Conservation (phyloP, 805 yeast genomes). For the Teunomyces kruisii region DNA sequence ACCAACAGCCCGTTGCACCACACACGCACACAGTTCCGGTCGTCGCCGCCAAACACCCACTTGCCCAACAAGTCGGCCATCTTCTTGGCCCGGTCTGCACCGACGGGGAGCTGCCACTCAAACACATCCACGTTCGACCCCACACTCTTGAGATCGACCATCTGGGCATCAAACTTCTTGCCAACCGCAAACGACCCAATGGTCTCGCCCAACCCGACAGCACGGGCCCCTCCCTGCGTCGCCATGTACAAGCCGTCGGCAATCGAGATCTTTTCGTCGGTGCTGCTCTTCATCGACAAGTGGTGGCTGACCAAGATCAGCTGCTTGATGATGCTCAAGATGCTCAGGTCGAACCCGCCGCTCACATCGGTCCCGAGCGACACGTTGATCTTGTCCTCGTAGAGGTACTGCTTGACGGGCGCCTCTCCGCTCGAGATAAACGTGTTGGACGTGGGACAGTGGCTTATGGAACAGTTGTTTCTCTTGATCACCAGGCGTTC, state of each 20-base stretch:
- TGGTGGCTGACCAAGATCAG: slow-evolving; percentile 43
- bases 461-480: slow-evolving; percentile 72
- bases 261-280: slow-evolving; percentile 55
- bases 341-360: slow-evolving; percentile 43
- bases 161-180: slow-evolving; percentile 80
- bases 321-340: slow-evolving; percentile 33
- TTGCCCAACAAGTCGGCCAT: slow-evolving; percentile 67
- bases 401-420: slow-evolving; percentile 61
- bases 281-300: slow-evolving; percentile 25
- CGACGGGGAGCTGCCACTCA: slow-evolving; percentile 60
- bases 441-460: slow-evolving; percentile 91
- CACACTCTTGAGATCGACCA: slow-evolving; percentile 57
- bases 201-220: slow-evolving; percentile 53
- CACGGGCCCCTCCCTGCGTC: slow-evolving; percentile 87
- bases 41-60: slow-evolving; percentile 95
- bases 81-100: slow-evolving; percentile 10
- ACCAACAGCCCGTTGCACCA: slow-evolving; percentile 81
- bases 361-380: slow-evolving; percentile 55
- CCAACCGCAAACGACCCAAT: slow-evolving; percentile 77
- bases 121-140: slow-evolving; percentile 73
- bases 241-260: slow-evolving; percentile 77
- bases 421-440: slow-evolving; percentile 90
- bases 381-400: slow-evolving; percentile 68
- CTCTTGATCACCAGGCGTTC: slow-evolving; percentile 60
- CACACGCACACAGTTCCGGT: slow-evolving; percentile 76